Conservation (phyloP, 371 early-diverging fungal species). For the Zancudomyces culisetae region DNA sequence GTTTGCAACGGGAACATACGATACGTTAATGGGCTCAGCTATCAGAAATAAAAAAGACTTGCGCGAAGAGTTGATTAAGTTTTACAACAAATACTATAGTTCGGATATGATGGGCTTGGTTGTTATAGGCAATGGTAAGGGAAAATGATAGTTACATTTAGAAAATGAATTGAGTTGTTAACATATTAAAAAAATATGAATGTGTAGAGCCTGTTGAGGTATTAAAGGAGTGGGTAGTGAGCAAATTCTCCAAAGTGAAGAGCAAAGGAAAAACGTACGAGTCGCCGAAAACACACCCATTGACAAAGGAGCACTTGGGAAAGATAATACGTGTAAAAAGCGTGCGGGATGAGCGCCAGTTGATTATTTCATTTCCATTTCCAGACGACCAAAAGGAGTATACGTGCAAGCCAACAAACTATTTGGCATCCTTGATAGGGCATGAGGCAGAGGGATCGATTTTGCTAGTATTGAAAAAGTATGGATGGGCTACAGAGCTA, state of each 20-base stretch:
- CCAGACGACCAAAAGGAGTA: slow-evolving; percentile 33
- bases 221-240: slow-evolving; percentile 61
- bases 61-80: slow-evolving; percentile 65
- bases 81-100: slow-evolving; percentile 74
- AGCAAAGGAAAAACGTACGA: slow-evolving; percentile 54
- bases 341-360: slow-evolving; percentile 53
- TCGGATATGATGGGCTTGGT: slow-evolving; percentile 90
- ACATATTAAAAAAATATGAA: background rate
- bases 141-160: background rate
- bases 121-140: slow-evolving; percentile 45
- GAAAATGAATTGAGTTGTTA: background rate
- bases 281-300: slow-evolving; percentile 48
- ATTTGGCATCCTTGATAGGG: slow-evolving; percentile 59
- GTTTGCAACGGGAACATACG: slow-evolving; percentile 73
- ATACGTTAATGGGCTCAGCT: slow-evolving; percentile 66
- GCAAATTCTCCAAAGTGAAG: slow-evolving; percentile 46
- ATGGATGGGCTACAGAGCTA: slow-evolving; percentile 73
- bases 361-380: slow-evolving; percentile 73
- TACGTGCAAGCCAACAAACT: slow-evolving; percentile 34
- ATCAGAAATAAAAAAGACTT: slow-evolving; percentile 50
- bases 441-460: slow-evolving; percentile 75
- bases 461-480: slow-evolving; percentile 59
- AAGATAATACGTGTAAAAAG: slow-evolving; percentile 57
- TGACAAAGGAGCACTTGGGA: slow-evolving; percentile 51
- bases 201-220: slow-evolving; percentile 53